A percentile compares a stretch with the other conserved stretches of the same genome.
These are phyloP conservation scores for Backusella tuberculispora DNA, from an alignment of 192 early-diverging fungal genomes.

Conservation along the genomic window DNA sequence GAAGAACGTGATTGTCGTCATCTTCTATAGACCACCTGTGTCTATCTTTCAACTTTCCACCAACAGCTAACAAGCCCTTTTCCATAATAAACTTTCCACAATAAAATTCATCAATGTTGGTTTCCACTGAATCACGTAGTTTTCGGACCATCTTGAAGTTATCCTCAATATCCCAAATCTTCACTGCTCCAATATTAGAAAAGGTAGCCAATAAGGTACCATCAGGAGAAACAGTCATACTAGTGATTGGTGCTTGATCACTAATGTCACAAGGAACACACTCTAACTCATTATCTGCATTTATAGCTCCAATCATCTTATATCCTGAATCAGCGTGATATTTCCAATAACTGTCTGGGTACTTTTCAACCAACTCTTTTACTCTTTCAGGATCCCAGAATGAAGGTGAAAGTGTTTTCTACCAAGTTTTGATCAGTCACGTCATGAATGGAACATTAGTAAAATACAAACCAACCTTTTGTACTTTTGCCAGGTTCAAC, in stretches of 20 bases:
- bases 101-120: slow-evolving; percentile 92
- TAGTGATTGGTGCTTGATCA: slow-evolving; percentile 82
- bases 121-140: slow-evolving; percentile 73
- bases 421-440: not conserved
- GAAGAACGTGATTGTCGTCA: slow-evolving; percentile 93
- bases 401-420: slow-evolving; percentile 8
- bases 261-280: slow-evolving; percentile 65
- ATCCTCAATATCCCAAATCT: slow-evolving; percentile 78
- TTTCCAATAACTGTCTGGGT: slow-evolving; percentile 68
- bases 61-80: slow-evolving; percentile 62
- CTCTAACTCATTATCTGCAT: slow-evolving; percentile 70
- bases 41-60: slow-evolving; percentile 91
- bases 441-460: not conserved
- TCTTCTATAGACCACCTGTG: slow-evolving; percentile 87
- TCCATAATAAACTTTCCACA: slow-evolving; percentile 72
- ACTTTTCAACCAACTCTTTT: slow-evolving; percentile 52
- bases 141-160: slow-evolving; percentile 71
- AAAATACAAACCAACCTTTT: not conserved
- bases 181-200: slow-evolving; percentile 74
- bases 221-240: slow-evolving; percentile 84
- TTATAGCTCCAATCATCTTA: slow-evolving; percentile 70
- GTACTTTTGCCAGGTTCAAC: not conserved
- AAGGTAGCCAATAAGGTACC: slow-evolving; percentile 87
- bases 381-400: slow-evolving; percentile 56
- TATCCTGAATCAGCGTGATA: slow-evolving; percentile 52